Conservation (phyloP, 306 rosid species). For the Corylus heterophylla region DNA sequence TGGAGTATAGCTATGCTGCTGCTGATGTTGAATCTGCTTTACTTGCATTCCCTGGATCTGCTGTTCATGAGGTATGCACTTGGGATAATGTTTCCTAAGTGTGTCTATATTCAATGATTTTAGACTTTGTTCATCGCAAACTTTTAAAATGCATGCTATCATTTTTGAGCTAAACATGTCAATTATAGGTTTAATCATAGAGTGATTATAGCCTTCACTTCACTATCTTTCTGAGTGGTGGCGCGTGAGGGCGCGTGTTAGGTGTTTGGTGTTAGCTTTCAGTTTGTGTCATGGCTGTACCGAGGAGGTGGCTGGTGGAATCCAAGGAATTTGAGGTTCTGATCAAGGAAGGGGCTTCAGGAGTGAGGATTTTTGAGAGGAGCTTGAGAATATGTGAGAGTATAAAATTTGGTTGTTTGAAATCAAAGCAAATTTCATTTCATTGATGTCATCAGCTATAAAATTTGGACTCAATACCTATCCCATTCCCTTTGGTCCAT, state of each 20-base stretch:
- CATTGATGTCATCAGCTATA: not conserved
- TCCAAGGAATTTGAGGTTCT: no score
- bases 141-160: constrained; percentile 5
- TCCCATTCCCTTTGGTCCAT: not conserved
- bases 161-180: constrained; percentile 17
- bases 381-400: no score
- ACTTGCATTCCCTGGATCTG: constrained; percentile 92
- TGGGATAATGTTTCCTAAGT: constrained; percentile 1
- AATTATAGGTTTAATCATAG: constrained; percentile 6
- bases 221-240: no score
- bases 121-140: constrained; percentile 7
- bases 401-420: not conserved
- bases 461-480: not conserved
- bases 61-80: constrained; percentile 72
- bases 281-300: no score
- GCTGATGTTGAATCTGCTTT: constrained; percentile 74
- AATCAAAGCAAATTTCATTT: not conserved
- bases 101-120: constrained; percentile 17
- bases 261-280: no score
- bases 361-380: no score
- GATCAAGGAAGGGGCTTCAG: no score
- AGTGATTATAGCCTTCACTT: not conserved
- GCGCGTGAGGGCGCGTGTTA: no score
- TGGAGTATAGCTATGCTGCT: constrained; percentile 86
- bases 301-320: no score